Base-by-base conservation (phyloP, 768 basidiomycete genomes). In the Tulasnella calospora region DNA sequence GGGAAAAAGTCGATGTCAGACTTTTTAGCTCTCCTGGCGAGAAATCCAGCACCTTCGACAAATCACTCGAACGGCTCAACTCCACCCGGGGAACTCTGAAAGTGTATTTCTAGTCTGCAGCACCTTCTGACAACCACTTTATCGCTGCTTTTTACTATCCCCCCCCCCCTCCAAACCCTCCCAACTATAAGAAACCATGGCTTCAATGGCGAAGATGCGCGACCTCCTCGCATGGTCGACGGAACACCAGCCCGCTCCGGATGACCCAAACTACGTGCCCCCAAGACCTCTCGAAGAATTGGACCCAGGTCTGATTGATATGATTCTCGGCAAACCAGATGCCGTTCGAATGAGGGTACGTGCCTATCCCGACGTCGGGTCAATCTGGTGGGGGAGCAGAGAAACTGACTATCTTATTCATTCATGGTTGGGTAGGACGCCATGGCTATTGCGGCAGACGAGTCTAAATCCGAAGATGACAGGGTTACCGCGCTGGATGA, bases 321-420 rank as follows among this genome's bases (percentile, higher is more conserved):
- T 89, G 84, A 94, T 97, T 81, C 87, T 97, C 40, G 95, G 95
- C 15, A 93, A 91, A 81, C 89, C 92, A 0, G 95, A 96, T 82
- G 88, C 94, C 0, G 90, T 89, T 72, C 86, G 90, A 74, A 96
- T 97, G 94, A 93, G 92, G 61, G 84, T 85, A 77, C 19, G 78
- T 47, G 21, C 72, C 19, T 33, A 13, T 41, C 38, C 1, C 33
- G 35, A 77, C 36, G 21, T 30, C 35, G n/a, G 30, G 23, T 51
- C 7, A 51, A n/a, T 51, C 7, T 2, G 17, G 21, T n/a, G 9
- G 38, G 13, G 44, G 5, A 71, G 13, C 17, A 15, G 38, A 19
- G 36, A 15, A 72, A 7, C 30, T 55, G 55, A 51, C 36, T 44
- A 21, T 17, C 5, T 70, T 35, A 33, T 13, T 73, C 5, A 83